Evolutionary conservation across 768 basidiomycete species (phyloP), one percentile per base, ranked within the genome.

Genomic region (Termitomyces sp.): DNA sequence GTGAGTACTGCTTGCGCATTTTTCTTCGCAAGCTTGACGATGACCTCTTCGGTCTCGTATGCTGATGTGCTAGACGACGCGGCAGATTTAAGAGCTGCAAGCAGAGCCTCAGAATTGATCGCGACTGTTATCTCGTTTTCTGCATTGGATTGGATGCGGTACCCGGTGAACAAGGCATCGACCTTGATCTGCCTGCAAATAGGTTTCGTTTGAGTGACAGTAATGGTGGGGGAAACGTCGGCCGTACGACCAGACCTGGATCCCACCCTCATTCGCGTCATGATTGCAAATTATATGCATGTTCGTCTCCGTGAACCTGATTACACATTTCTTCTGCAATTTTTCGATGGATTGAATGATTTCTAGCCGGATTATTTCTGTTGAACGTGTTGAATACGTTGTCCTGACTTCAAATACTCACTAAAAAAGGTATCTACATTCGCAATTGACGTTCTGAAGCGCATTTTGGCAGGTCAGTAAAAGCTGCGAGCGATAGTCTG

Each of bases 21-120:
- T 70, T 91, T 91, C 75, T 95, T 95, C 11, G 91, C 88, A 2
- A 94, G 77, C 70, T 88, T 93, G 78, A 93, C 82, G 49, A 88
- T 77, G 34, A 90, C 79, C 40, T 90, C 84, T 24, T 84, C 84
- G 5, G 76, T 73, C 37, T 83, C 82, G 50, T 77, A 79, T 0
- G 79, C 67, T 0, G 69, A 59, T 3, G 70, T 51, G 14, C 81
- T 73, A 0, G 80, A 77, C 2, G 79, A 67, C 1, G 81, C 74
- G 0, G 80, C 79, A 5, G 88, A 90, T 43, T 77, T 79, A n/a
- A 95, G 77, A 0, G 88, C 88, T 0, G 80, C 79, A 11, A 89
- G 77, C 2, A 95, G 78, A 0, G 90, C 84, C 54, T 92, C 92
- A 5, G 87, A 77, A 2, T 83, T 76, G 26, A 94, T 70, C n/a